phyloP scores from a whole-genome alignment of 495 filamentous ascomycete species.

The Daldinia decipiens region DNA sequence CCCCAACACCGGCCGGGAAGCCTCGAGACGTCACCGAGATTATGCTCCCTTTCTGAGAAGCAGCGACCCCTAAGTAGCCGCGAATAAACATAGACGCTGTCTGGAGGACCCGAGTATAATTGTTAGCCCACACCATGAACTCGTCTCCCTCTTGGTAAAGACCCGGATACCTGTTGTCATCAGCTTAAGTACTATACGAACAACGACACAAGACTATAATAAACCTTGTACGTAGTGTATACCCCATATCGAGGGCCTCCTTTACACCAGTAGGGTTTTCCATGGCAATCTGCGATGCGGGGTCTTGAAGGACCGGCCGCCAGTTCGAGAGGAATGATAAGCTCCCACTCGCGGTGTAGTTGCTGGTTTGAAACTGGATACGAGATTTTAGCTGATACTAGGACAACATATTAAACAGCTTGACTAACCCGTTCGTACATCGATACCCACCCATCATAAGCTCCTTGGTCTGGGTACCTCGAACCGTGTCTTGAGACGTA shows the following conservation, averaged over 20 bases:
- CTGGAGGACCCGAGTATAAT: conserved; percentile 64
- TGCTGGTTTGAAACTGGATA: conserved; percentile 54
- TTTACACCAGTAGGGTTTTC: conserved; percentile 66
- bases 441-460: conserved; percentile 62
- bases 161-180: conserved; percentile 55
- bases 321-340: conserved; percentile 63
- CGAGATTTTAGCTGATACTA: not conserved
- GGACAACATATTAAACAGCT: not conserved
- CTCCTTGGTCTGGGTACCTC: conserved; percentile 65
- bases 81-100: conserved; percentile 64
- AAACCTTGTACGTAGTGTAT: conserved; percentile 47
- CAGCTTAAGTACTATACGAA: conserved; percentile 17
- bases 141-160: conserved; percentile 65
- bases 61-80: conserved; percentile 62
- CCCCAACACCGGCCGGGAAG: conserved; percentile 56
- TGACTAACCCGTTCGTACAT: conserved; percentile 55
- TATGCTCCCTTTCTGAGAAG: conserved; percentile 58
- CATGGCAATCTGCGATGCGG: conserved; percentile 59
- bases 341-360: conserved; percentile 55
- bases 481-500: conserved; percentile 67
- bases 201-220: conserved; percentile 5
- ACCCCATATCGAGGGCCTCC: conserved; percentile 58
- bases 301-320: conserved; percentile 61
- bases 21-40: conserved; percentile 60
- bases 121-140: conserved; percentile 68